Evolutionary conservation across 805 yeast genomes (phyloP).

Genomic region (Yarrowia bubula): DNA sequence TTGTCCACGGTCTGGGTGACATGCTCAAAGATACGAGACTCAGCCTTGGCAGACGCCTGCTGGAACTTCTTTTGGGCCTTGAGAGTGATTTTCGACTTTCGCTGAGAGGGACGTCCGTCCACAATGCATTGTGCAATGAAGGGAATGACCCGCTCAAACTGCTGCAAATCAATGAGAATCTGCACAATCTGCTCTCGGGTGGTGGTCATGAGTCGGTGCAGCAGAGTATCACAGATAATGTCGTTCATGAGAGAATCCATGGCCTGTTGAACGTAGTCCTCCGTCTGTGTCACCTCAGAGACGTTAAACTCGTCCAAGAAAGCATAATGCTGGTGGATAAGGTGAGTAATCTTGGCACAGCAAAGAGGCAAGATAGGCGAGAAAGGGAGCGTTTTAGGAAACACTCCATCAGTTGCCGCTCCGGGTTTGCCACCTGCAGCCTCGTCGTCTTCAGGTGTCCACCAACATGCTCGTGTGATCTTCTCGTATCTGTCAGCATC

Average conservation of each 20-base stretch:
- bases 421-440: conserved; percentile 12
- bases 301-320: conserved; percentile 61
- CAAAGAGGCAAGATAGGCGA: conserved; percentile 84
- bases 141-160: conserved; percentile 70
- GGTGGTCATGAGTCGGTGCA: conserved; percentile 59
- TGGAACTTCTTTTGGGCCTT: conserved; percentile 56
- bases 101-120: conserved; percentile 39
- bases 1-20: conserved; percentile 78
- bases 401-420: conserved; percentile 31
- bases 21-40: conserved; percentile 73
- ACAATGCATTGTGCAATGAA: conserved; percentile 54
- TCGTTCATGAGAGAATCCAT: conserved; percentile 69
- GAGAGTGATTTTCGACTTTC: conserved; percentile 46
- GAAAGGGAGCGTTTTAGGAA: conserved; percentile 75
- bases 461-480: conserved; percentile 68
- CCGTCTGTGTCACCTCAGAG: conserved; percentile 57
- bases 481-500: conserved; percentile 58
- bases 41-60: conserved; percentile 66
- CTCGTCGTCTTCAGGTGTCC: conserved; percentile 49
- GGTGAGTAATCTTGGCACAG: conserved; percentile 69
- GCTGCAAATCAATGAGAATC: conserved; percentile 82
- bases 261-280: conserved; percentile 55
- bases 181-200: conserved; percentile 91
- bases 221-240: conserved; percentile 63
- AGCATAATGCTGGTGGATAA: conserved; percentile 59